A percentile compares a stretch with the other conserved stretches of the same genome.
Conservation (phyloP, 1,139 yeast species). For the Zygoascus sp. region DNA sequence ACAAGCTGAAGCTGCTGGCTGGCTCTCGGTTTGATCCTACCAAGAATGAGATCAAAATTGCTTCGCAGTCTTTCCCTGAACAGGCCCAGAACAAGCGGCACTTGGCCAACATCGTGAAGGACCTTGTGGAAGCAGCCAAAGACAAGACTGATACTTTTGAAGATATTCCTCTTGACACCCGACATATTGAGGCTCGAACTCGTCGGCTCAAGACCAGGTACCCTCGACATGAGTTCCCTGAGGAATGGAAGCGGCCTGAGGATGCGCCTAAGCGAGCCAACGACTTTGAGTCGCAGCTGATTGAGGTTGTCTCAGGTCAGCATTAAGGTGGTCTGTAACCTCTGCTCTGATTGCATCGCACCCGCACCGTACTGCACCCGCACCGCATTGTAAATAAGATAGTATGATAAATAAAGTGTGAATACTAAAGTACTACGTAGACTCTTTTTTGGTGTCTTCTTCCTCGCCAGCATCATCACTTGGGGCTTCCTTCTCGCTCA, state of each 20-base stretch:
- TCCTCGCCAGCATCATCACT: not conserved
- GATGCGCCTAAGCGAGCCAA: constrained; percentile 25
- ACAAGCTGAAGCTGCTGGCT: constrained; percentile 73
- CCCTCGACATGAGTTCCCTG: constrained; percentile 54
- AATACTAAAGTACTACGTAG: not conserved
- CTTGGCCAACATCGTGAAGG: constrained; percentile 59
- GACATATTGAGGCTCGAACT: constrained; percentile 53
- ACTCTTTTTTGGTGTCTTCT: not conserved
- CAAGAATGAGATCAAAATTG: constrained; percentile 56
- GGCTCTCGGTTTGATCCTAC: constrained; percentile 70
- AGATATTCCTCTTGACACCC: constrained; percentile 77
- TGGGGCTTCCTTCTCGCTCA: too few species aligned
- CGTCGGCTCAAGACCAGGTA: constrained; percentile 35
- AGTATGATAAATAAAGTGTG: not conserved
- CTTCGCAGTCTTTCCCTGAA: constrained; percentile 60
- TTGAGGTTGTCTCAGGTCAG: constrained; percentile 1
- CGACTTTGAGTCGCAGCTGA: constrained; percentile 9
- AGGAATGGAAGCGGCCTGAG: constrained; percentile 74
- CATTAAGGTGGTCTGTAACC: too few species aligned
- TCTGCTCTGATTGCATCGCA: not conserved
- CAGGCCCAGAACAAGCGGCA: constrained; percentile 83
- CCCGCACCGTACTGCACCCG: too few species aligned
- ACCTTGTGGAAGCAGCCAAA: constrained; percentile 61
- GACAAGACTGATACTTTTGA: constrained; percentile 58
- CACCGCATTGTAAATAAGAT: not conserved